These are phyloP conservation scores for Crithidia acanthocephali DNA, from an alignment of 208 protist genomes.

Conservation along the genomic window DNA sequence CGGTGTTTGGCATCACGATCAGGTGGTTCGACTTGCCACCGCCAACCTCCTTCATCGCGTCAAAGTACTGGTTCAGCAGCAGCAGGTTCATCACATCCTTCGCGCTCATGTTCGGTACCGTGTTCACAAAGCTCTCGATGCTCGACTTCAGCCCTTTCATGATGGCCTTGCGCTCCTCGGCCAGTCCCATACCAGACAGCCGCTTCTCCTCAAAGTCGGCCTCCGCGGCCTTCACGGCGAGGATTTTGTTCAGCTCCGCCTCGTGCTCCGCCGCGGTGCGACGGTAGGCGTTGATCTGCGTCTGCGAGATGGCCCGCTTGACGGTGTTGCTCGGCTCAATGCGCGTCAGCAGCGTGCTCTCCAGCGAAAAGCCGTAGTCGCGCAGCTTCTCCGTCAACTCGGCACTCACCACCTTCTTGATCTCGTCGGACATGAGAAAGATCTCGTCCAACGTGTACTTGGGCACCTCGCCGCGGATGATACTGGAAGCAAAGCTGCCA, in stretches of 20 bases:
- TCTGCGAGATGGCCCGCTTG: conserved; percentile 81
- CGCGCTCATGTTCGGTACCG: conserved; percentile 47
- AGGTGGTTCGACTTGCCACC: conserved; percentile 40
- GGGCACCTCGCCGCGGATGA: conserved; percentile 74
- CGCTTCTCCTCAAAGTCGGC: conserved; percentile 78
- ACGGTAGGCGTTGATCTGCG: conserved; percentile 68
- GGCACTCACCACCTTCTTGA: conserved; percentile 57
- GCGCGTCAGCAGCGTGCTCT: conserved; percentile 69
- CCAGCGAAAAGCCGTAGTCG: conserved; percentile 69
- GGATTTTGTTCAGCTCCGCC: conserved; percentile 71
- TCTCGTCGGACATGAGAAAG: conserved; percentile 71
- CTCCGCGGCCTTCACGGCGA: conserved; percentile 69
- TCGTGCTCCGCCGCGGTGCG: conserved; percentile 71
- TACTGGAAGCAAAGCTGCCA: conserved; percentile 69
- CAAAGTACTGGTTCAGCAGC: conserved; percentile 86
- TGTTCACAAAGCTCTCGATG: conserved; percentile 64
- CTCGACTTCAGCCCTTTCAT: conserved; percentile 68
- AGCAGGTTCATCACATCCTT: conserved; percentile 78
- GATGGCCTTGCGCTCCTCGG: conserved; percentile 71
- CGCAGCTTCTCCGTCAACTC: conserved; percentile 68
- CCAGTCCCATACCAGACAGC: conserved; percentile 69
- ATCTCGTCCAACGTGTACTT: conserved; percentile 84
- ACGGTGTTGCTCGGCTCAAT: conserved; percentile 73
- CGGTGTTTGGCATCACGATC: conserved; percentile 49
- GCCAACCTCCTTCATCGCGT: conserved; percentile 82